Evolutionary conservation across 2,329 filamentous ascomycete species (phyloP), one percentile per base, ranked within the genome.

Genomic region (Alternaria sp.): DNA sequence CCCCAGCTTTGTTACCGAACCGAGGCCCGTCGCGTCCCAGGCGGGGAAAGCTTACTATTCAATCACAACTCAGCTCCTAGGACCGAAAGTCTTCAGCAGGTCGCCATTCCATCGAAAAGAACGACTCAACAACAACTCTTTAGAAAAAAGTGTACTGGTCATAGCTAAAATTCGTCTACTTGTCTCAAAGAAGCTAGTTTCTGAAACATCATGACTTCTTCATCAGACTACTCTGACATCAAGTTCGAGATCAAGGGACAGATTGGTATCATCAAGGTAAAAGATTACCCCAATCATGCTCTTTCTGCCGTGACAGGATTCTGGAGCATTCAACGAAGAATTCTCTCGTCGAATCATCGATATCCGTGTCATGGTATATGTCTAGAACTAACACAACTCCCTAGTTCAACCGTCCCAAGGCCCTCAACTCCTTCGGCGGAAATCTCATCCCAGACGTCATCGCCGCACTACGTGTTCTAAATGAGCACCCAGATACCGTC

Each of bases 391-490:
- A 54, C 28, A 20, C 20, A 16, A 30, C 10, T 32, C 45, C 45
- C 59, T 7, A 79, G 81, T 79, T 85, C 70, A 85, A 85, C 70
- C 80, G 83, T 3, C 83, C 83, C 11, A 81, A 81, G 65, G 70
- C 75, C 3, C 78, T 85, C 41, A 85, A 85, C 69, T 79, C 83
- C 1, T 84, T 85, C 51, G 81, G 82, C 38, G 82, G 81, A 14
- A 82, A 79, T 52, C 60, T 85, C 7, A 77, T 84, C 46, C 45
- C 73, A 5, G 81, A 84, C 48, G 76, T 76, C 8, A 79, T 84
- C 25, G 74, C 72, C 4, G 82, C 81, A 0, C 70, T 85, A 2
- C 73, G 82, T 59, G 76, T 80, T 36, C 74, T 85, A 4, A 78
- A 85, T 64, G 76, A 81, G 34, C 77, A 85, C 63, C 82, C 83